A percentile compares a stretch with the other conserved stretches of the same genome.
These are phyloP conservation scores for Cladosporium oxysporum DNA, from an alignment of 2,329 filamentous ascomycete species.

Conservation along the genomic window DNA sequence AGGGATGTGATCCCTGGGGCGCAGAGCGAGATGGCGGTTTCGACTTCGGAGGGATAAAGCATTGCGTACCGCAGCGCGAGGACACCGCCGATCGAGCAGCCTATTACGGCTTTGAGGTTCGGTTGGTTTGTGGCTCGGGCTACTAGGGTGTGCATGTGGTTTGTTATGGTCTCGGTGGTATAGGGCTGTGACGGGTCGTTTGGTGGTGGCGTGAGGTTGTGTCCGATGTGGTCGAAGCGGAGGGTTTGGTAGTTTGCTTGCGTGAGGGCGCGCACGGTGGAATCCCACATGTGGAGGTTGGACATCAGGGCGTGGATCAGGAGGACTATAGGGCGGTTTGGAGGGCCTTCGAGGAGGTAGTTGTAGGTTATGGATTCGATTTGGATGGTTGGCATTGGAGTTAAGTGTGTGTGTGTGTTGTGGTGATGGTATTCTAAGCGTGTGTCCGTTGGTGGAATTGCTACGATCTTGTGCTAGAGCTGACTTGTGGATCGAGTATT, in stretches of 20 bases:
- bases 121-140: constrained; percentile 20
- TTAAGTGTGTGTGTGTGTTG: background rate
- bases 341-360: constrained; percentile 28
- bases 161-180: constrained; percentile 30
- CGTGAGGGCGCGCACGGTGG: constrained; percentile 27
- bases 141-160: constrained; percentile 31
- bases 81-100: constrained; percentile 34
- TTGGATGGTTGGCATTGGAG: constrained; percentile 20
- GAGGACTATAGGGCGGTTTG: constrained; percentile 23
- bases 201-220: constrained; percentile 29
- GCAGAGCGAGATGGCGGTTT: constrained; percentile 28
- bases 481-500: too few species aligned
- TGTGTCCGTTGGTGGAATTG: background rate
- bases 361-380: constrained; percentile 33
- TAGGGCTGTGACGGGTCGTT: constrained; percentile 13
- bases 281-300: constrained; percentile 33
- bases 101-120: constrained; percentile 29
- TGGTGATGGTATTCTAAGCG: too few species aligned
- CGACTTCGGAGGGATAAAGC: constrained; percentile 29
- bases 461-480: too few species aligned
- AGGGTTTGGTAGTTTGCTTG: constrained; percentile 31
- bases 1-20: constrained; percentile 31
- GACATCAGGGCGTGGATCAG: constrained; percentile 36
- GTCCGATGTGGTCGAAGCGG: constrained; percentile 34
- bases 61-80: constrained; percentile 34